Base-by-base conservation (phyloP, 1,284 basidiomycete genomes). In the Golubevia sp. region DNA sequence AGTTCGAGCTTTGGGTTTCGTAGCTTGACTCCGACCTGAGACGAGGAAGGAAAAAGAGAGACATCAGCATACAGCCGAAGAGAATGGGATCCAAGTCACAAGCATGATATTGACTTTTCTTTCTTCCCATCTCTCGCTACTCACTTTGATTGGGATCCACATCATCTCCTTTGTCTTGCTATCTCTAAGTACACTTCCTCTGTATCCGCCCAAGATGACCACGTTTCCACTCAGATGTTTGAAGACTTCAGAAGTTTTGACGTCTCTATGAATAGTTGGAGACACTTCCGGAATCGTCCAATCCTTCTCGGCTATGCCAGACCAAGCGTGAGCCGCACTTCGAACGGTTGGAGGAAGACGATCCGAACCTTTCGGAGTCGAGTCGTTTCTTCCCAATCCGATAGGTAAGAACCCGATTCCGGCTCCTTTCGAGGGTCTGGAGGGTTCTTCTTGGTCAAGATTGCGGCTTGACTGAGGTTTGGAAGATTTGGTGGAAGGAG, bases 71-170 rank as follows among this genome's bases (percentile, higher is more conserved):
- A 13, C 38, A 44, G 38, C 18, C 38, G 38, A 13, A 44, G 38
- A 18, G 18, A n/a, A n/a, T n/a, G n/a, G n/a, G n/a, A n/a, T n/a
- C n/a, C n/a, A n/a, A n/a, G n/a, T n/a, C n/a, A n/a, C n/a, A n/a
- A n/a, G n/a, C n/a, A n/a, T n/a, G n/a, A n/a, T n/a, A n/a, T n/a
- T n/a, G n/a, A n/a, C n/a, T n/a, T n/a, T n/a, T n/a, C 38, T 44
- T 18, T 44, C 38, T 13, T 44, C 38, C 18, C 38, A 18, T 18
- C 58, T 34, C 30, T 11, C 4, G 11, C 5, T 34, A 11, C 30
- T 34, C 30, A 34, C 30, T 57, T 74, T 74, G 67, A 76, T 67
- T 13, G 73, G 73, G 21, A 76, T 73, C 72, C 73, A 76, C 61
- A 76, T 66, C 72, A 74, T 74, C 62, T 72, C 64, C 26, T 61